phyloP scores from a whole-genome alignment of 176 grass and related monocot genomes.

The Oryza glumipatula region DNA sequence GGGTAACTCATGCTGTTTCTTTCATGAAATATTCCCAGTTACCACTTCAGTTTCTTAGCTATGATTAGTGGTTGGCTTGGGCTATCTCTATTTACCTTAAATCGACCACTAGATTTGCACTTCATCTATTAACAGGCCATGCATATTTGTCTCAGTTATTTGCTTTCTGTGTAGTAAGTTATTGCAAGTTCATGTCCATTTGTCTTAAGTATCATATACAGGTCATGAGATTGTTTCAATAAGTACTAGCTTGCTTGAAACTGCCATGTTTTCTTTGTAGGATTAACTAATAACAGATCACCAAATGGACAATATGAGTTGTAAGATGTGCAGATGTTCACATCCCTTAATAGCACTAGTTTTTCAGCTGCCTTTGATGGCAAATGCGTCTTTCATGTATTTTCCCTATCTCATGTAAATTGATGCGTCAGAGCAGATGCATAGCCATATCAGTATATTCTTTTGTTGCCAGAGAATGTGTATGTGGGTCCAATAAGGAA shows the following conservation, averaged over 20 bases:
- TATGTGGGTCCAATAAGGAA: not conserved
- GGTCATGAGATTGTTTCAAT: not conserved
- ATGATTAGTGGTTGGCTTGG: not conserved
- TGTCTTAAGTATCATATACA: not conserved
- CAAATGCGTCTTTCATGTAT: not conserved
- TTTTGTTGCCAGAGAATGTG: not conserved
- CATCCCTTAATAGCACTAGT: not conserved
- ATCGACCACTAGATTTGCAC: not conserved
- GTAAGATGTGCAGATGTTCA: not conserved
- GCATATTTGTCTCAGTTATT: not conserved
- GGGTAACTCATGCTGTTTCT: slow-evolving; percentile 45
- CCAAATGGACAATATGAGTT: not conserved
- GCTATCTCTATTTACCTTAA: not conserved
- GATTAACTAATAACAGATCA: not conserved
- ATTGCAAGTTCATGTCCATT: slow-evolving; percentile 22
- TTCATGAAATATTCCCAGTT: not conserved
- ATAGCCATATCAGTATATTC: not conserved
- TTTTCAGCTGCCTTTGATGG: not conserved
- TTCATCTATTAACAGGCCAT: slow-evolving; percentile 8
- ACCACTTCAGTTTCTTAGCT: not conserved
- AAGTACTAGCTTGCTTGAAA: not conserved
- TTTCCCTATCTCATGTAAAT: not conserved
- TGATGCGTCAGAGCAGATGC: not conserved
- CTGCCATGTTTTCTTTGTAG: not conserved
- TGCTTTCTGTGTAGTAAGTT: slow-evolving; percentile 2